Evolutionary conservation across 1,284 basidiomycete species (phyloP).

Genomic region (Sporisorium sorghi): DNA sequence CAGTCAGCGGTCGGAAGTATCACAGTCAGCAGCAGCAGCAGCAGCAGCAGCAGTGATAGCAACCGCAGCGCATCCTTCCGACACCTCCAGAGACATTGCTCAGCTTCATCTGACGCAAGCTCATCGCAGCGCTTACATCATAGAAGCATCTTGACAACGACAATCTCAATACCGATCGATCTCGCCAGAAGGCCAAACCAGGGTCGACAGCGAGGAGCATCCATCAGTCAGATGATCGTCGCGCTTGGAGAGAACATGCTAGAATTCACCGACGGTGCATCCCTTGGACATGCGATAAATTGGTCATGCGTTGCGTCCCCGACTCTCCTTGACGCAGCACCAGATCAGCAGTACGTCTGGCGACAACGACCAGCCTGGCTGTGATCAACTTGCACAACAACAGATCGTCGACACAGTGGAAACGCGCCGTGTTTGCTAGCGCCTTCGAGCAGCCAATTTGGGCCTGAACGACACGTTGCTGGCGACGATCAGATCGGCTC

Average conservation of each 20-base stretch:
- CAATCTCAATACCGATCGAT: neutral
- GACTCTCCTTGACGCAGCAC: too few relatives aligned
- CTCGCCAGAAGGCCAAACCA: neutral
- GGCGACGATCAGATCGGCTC: neutral
- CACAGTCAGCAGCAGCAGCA: slow-evolving; percentile 1
- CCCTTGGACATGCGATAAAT: neutral
- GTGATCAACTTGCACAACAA: too few relatives aligned
- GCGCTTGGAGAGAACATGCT: neutral
- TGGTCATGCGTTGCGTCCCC: neutral
- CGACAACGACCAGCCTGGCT: neutral
- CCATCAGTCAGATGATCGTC: neutral
- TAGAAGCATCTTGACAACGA: neutral
- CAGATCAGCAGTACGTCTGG: too few relatives aligned
- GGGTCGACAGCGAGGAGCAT: neutral
- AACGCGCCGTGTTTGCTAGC: neutral
- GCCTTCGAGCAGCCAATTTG: neutral
- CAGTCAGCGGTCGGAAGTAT: neutral
- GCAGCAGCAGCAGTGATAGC: neutral
- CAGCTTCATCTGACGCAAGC: neutral
- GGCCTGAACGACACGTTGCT: neutral
- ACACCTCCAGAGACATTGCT: neutral
- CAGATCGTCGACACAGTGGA: neutral
- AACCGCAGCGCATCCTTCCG: neutral
- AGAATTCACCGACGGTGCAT: neutral
- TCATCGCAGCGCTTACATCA: neutral